Conservation (phyloP, 306 rosid species). For the Quercus mongolica region DNA sequence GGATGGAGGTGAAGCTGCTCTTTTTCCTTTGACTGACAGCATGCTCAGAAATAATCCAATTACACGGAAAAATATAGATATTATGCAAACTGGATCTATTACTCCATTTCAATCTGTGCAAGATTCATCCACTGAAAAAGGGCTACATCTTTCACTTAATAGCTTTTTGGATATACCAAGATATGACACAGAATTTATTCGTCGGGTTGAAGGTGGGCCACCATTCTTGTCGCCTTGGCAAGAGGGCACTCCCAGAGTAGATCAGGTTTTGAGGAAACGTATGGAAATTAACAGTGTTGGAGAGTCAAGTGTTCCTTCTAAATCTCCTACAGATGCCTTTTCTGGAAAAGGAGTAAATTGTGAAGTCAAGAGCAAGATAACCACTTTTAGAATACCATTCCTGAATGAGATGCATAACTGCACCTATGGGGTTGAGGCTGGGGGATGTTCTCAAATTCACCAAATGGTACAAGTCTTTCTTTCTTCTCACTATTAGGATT, state of each 20-base stretch:
- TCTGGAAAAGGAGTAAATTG: constrained; percentile 39
- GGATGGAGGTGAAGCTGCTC: constrained; percentile 38
- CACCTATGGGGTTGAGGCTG: constrained; percentile 33
- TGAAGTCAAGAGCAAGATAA: constrained; percentile 38
- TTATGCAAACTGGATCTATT: constrained; percentile 34
- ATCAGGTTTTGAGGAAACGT: constrained; percentile 43
- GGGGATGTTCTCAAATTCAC: constrained; percentile 31
- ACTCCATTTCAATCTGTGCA: constrained; percentile 41
- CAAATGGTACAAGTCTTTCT: constrained; percentile 32
- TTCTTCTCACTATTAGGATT: constrained; percentile 6
- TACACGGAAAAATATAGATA: constrained; percentile 43
- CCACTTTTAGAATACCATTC: constrained; percentile 27
- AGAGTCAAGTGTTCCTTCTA: constrained; percentile 41
- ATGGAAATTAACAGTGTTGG: constrained; percentile 40
- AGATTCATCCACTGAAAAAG: constrained; percentile 40
- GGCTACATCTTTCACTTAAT: constrained; percentile 64
- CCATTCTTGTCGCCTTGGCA: constrained; percentile 47
- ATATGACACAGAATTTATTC: constrained; percentile 46
- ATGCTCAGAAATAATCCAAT: constrained; percentile 27
- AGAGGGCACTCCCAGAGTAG: constrained; percentile 46
- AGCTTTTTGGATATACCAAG: constrained; percentile 40
- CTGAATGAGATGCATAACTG: constrained; percentile 30
- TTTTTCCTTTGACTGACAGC: constrained; percentile 36
- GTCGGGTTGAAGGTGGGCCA: constrained; percentile 42
- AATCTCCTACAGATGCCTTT: constrained; percentile 29